A percentile compares a stretch with the other conserved stretches of the same genome.
These are phyloP conservation scores for Apiospora sp. DNA, from an alignment of 2,329 filamentous ascomycete species.

Conservation along the genomic window DNA sequence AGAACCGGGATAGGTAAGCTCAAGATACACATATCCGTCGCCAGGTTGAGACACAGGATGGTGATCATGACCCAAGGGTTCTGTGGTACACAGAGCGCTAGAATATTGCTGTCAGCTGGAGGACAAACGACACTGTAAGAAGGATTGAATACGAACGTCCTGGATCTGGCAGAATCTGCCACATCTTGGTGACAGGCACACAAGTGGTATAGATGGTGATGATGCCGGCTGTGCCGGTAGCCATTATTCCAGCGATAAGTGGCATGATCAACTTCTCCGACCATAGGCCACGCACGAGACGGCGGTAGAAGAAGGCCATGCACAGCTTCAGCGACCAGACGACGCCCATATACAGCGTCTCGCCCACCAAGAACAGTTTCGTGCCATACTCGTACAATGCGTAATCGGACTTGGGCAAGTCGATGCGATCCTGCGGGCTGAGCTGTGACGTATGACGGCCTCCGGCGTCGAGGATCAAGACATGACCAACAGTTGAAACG, in stretches of 20 bases:
- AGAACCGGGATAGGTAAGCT: conserved; percentile 28
- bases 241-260: conserved; percentile 40
- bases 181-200: conserved; percentile 44
- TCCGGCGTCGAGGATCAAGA: conserved; percentile 40
- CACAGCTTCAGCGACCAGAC: conserved; percentile 51
- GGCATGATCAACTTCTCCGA: conserved; percentile 46
- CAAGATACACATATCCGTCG: conserved; percentile 29
- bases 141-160: conserved; percentile 40
- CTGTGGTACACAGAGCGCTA: conserved; percentile 28
- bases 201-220: conserved; percentile 39
- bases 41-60: conserved; percentile 28
- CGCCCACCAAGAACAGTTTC: conserved; percentile 46
- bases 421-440: conserved; percentile 41
- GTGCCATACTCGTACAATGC: conserved; percentile 42
- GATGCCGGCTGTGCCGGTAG: conserved; percentile 40
- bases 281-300: conserved; percentile 45
- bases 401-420: conserved; percentile 40
- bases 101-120: conserved; percentile 17
- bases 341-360: conserved; percentile 44
- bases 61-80: conserved; percentile 27
- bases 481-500: conserved; percentile 25
- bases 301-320: conserved; percentile 51
- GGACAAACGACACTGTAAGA: background rate
- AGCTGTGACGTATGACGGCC: conserved; percentile 42
- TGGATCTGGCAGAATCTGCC: conserved; percentile 47